Evolutionary conservation across 2,329 filamentous ascomycete genomes (phyloP), one percentile per base, ranked within the genome.

Genomic region (Pyrenophora teres): DNA sequence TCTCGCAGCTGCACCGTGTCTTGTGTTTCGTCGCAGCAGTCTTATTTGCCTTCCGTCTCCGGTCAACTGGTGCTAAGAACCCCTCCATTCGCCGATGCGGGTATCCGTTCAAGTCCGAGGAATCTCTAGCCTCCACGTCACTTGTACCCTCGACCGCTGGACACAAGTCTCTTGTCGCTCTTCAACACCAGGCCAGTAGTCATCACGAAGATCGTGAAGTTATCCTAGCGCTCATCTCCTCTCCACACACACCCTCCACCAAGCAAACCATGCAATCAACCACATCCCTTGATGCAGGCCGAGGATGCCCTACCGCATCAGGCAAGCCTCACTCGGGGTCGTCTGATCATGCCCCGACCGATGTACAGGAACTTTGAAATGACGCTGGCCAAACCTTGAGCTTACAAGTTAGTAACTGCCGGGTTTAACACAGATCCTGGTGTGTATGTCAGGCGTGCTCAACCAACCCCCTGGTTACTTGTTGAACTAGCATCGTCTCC

Each of bases 161-260:
- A 33, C 30, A 35, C 35, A 30, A 10, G 40, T 52, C 25, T 42
- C 42, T 46, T 44, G 54, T 60, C 49, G 37, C 53, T 53, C 46
- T 52, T 59, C 55, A 61, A 58, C 59, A 54, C 57, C 52, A 50
- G 21, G 16, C 27, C 15, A 25, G 31, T 18, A 39, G 42, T 10
- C 16, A 18, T 62, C 62, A 63, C 48, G 46, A 50, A 57, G 49
- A 57, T 61, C 54, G 47, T 56, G 52, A 54, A 42, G 15, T 56
- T 38, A 19, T 37, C 49, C 44, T 33, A 40, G 21, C 35, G 21
- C 33, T 19, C 21, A n/a, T 13, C 38, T 19, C 38, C 12, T 40
- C 16, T 7, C 46, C 40, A 49, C n/a, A 18, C 40, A 23, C 18
- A 37, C 27, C 33, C 30, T 50, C 23, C 15, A 21, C 12, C 15